Percentiles rank a stretch among this genome's conserved stretches.
Evolutionary conservation across 805 yeast species (phyloP).

Genomic region (Cyberlindnera americana): DNA sequence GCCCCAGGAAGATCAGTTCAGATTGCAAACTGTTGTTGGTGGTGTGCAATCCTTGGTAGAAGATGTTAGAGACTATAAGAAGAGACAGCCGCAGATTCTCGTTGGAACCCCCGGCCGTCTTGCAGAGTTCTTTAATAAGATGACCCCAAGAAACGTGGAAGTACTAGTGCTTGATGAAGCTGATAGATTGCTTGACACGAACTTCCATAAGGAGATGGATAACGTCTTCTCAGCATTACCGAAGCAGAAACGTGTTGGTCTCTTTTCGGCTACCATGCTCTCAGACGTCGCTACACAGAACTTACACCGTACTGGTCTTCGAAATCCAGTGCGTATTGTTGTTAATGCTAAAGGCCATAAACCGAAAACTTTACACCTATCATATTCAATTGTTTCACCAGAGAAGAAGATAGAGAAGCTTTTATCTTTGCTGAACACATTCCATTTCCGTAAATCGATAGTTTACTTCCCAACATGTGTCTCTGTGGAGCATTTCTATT

Average conservation of each 20-base stretch:
- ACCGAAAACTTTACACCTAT: slow-evolving; percentile 63
- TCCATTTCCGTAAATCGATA: slow-evolving; percentile 71
- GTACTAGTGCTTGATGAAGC: slow-evolving; percentile 84
- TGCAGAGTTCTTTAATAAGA: slow-evolving; percentile 63
- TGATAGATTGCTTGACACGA: slow-evolving; percentile 77
- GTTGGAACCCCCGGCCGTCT: slow-evolving; percentile 93
- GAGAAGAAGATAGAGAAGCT: slow-evolving; percentile 57
- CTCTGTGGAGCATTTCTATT: slow-evolving; percentile 73
- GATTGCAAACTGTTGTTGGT: slow-evolving; percentile 63
- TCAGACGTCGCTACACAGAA: slow-evolving; percentile 68
- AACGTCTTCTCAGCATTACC: slow-evolving; percentile 70
- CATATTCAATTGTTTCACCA: slow-evolving; percentile 58
- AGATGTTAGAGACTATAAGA: slow-evolving; percentile 59
- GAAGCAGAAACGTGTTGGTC: slow-evolving; percentile 87
- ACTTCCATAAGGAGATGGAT: slow-evolving; percentile 67
- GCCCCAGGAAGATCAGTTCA: slow-evolving; percentile 46
- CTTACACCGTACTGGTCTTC: slow-evolving; percentile 82
- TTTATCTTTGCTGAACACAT: slow-evolving; percentile 47
- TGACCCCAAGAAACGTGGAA: slow-evolving; percentile 63
- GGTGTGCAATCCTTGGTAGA: slow-evolving; percentile 61
- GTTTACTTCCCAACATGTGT: slow-evolving; percentile 92
- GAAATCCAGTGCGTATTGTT: slow-evolving; percentile 85
- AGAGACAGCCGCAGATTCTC: slow-evolving; percentile 63
- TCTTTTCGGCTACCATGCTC: slow-evolving; percentile 85
- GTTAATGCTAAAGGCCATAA: slow-evolving; percentile 56